Evolutionary conservation across 176 grass and related monocot genomes (phyloP), one percentile per base, ranked within the genome.

Genomic region (Urochloa ruziziensis): DNA sequence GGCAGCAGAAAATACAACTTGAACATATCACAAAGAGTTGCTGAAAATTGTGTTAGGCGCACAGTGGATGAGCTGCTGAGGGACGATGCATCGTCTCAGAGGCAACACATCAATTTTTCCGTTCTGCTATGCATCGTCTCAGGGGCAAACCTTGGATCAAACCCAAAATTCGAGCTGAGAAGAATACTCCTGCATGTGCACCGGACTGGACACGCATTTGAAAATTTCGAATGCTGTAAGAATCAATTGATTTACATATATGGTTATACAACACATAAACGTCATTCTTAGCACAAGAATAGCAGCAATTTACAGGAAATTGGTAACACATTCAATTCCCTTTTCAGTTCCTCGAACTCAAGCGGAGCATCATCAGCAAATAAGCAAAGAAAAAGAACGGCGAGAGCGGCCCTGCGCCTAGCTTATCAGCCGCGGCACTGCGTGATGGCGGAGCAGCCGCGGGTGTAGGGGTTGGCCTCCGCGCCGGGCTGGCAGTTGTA

Each of bases 401-500:
- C 58, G 27, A 40, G 3, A 5, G 25, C 21, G 25, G 36, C 54
- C 10, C 2, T 2, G 25, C 21, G 14, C 56, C 10, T 34, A 7
- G 30, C 10, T 78, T 79, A 92, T n/a, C n/a, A 92, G 54, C 29
- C 28, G 71, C 85, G 92, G 86, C 94, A 92, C 57, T 12, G 17
- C 19, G 88, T 74, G 83, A 94, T 87, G 32, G 61, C 19, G 21
- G 70, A 77, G 83, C 92, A 92, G 66, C 94, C 86, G 75, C 86
- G 85, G n/a, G 2, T 18, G 77, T 97, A 92, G 72, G 92, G 92
- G 74, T 97, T 91, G 70, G 80, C 92, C 39, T 80, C 73, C 10
- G 73, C 83, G 29, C 92, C 83, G 10, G 80, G 62, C 1, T 2
- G 73, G 83, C 88, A 97, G 90, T 97, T 94, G 92, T 97, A 97